Base-by-base conservation (phyloP, 768 basidiomycete genomes). In the Trametes elegans region DNA sequence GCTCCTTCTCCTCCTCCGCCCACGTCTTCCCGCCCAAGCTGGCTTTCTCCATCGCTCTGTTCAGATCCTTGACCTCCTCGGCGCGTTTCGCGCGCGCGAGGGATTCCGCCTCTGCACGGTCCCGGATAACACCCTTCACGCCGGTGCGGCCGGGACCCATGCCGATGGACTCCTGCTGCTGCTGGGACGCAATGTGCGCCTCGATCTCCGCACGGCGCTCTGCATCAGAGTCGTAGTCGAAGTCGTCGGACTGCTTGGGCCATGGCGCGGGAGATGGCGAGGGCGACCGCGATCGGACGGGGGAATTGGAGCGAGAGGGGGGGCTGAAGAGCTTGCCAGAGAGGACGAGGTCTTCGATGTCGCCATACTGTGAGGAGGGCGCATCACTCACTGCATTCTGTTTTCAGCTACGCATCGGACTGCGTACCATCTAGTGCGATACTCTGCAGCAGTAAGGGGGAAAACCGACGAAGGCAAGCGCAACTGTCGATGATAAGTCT, bases 91-190 rank as follows among this genome's bases (percentile, higher is more conserved):
- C 76, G n/a, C 80, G 77, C 45, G 79, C 75, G 19, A 83, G 65
- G 45, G 74, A 69, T 21, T 73, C 77, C 3, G 88, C 88, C 64
- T 93, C 91, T 54, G 84, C 76, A 27, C 82, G 79, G 70, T 93
- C 91, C 24, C 90, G 80, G 53, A 93, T 88, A 55, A 93, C 91
- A 23, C 91, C 90, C 62, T 93, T 93, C 42, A 93, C 91, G 19
- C 91, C 91, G 5, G 91, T 93, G 24, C 91, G 77, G 4, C 90
- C 90, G 9, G 88, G 88, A 3, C 86, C 88, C 87, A 92, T 88
- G 8, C 91, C 89, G 45, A 92, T 90, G 11, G 85, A 84, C 50
- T 86, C 82, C 43, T 73, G 65, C 56, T 71, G 69, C 10, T 60
- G 62, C 54, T 54, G 51, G 19, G 57, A 50, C n/a, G 60, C 53